These are phyloP conservation scores for Wickerhamiella shivajii DNA, from an alignment of 805 yeast species.

Conservation along the genomic window DNA sequence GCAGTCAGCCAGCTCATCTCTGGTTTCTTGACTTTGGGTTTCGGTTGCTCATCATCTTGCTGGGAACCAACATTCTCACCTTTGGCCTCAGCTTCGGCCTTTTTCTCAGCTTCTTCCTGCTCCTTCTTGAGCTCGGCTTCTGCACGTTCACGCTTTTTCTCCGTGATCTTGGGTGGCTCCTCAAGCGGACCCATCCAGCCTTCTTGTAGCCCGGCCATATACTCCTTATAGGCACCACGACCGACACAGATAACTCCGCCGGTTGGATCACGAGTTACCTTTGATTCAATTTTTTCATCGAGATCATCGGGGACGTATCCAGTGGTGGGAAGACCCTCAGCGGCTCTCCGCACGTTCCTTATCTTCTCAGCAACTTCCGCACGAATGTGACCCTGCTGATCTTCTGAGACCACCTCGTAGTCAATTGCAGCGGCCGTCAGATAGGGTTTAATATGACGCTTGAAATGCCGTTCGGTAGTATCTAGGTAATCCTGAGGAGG, in stretches of 20 bases:
- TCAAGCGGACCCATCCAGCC: slow-evolving; percentile 87
- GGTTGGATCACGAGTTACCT: slow-evolving; percentile 29
- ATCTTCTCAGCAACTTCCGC: slow-evolving; percentile 67
- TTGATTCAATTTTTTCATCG: slow-evolving; percentile 21
- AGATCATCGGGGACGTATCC: slow-evolving; percentile 19
- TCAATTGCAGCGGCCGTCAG: slow-evolving; percentile 75
- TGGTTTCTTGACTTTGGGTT: slow-evolving; percentile 20
- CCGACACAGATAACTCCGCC: slow-evolving; percentile 92
- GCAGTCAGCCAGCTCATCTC: slow-evolving; percentile 45
- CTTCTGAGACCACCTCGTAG: slow-evolving; percentile 53
- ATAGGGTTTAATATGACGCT: slow-evolving; percentile 72
- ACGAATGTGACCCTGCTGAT: slow-evolving; percentile 85
- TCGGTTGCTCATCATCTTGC: slow-evolving; percentile 10
- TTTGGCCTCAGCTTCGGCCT: slow-evolving; percentile 9
- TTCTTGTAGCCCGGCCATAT: slow-evolving; percentile 79
- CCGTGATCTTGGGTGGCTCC: slow-evolving; percentile 26
- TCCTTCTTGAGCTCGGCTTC: slow-evolving; percentile 10
- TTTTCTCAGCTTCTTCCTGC: slow-evolving; percentile 4
- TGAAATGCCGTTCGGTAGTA: slow-evolving; percentile 55
- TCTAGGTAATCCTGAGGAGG: slow-evolving; percentile 88
- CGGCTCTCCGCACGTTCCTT: slow-evolving; percentile 43
- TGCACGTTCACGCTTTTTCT: slow-evolving; percentile 10
- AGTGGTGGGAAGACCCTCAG: slow-evolving; percentile 18
- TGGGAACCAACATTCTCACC: slow-evolving; percentile 15
- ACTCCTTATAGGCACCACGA: slow-evolving; percentile 92